Evolutionary conservation across 2,329 filamentous ascomycete genomes (phyloP), one percentile per base, ranked within the genome.

Genomic region (Alternaria incomplexa): DNA sequence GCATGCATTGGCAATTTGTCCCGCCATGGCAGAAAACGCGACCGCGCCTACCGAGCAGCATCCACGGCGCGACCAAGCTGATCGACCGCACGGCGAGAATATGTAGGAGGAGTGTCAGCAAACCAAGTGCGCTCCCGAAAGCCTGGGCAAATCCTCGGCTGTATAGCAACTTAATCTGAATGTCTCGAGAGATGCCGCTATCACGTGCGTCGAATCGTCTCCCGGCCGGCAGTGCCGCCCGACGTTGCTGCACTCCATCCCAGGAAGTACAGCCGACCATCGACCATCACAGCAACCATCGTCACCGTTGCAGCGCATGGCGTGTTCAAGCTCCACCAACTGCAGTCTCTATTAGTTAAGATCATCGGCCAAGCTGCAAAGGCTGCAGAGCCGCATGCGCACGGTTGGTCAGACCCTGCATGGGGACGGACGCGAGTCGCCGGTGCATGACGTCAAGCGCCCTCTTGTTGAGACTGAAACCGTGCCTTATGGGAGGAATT

Each of bases 321-420:
- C 58, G 62, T 48, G 62, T 60, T 67, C 58, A 54, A 48, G 60
- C 36, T 61, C 66, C 69, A 68, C 71, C 54, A 61, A 7, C n/a
- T 17, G 28, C 40, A 51, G 61, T 62, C 64, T 50, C 50, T 61
- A 56, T 56, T 56, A 65, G 70, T 62, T 56, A 73, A 73, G 72
- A 74, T 74, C 70, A 55, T 65, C 72, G 65, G 55, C 68, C 70
- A 73, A 73, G 69, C 20, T 61, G 65, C 67, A 73, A 65, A 73
- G 68, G 69, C 62, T 73, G 71, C 69, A 73, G 70, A 74, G 70
- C 71, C 72, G 63, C 70, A 73, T 58, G 62, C 50, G 67, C 70
- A 71, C 70, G 67, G 69, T 59, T 65, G 62, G 66, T 64, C 62
- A 62, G 69, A 65, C 64, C 67, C 68, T 72, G 70, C 69, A 73